Conservation (phyloP, 169 alveolate species). For the Plasmodium malariae region DNA sequence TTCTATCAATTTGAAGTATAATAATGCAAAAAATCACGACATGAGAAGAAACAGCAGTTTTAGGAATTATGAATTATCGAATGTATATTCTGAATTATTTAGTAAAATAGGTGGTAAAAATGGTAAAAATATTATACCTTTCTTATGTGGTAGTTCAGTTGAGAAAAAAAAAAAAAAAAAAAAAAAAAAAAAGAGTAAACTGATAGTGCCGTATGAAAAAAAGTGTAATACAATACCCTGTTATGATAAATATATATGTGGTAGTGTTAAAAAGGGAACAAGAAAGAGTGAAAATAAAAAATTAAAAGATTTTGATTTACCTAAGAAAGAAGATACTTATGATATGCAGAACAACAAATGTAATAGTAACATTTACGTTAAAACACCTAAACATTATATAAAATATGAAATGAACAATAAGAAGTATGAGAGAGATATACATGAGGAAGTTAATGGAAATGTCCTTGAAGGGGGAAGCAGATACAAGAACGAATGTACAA, state of each 20-base stretch:
- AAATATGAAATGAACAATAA: no score
- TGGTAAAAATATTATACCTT: background rate
- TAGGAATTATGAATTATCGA: background rate
- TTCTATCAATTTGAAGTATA: constrained; percentile 6
- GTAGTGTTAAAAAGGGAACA: background rate
- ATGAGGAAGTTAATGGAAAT: background rate
- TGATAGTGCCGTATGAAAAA: background rate
- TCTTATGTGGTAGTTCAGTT: constrained; percentile 10
- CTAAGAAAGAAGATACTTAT: no score
- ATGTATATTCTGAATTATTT: background rate
- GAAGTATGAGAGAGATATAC: background rate
- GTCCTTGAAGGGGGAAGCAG: background rate
- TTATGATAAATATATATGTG: background rate
- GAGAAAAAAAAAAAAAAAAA: constrained; percentile 9
- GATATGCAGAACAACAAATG: no score
- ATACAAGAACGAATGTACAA: background rate
- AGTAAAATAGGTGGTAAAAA: background rate
- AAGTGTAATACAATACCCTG: background rate
- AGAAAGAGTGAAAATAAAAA: background rate
- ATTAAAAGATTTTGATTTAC: no score
- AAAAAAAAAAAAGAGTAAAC: no score
- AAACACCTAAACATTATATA: no score
- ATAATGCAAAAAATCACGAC: background rate
- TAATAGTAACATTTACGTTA: no score
- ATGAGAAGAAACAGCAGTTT: background rate